Evolutionary conservation across 768 basidiomycete genomes (phyloP), one percentile per base, ranked within the genome.

Genomic region (Myochromella boudieri): DNA sequence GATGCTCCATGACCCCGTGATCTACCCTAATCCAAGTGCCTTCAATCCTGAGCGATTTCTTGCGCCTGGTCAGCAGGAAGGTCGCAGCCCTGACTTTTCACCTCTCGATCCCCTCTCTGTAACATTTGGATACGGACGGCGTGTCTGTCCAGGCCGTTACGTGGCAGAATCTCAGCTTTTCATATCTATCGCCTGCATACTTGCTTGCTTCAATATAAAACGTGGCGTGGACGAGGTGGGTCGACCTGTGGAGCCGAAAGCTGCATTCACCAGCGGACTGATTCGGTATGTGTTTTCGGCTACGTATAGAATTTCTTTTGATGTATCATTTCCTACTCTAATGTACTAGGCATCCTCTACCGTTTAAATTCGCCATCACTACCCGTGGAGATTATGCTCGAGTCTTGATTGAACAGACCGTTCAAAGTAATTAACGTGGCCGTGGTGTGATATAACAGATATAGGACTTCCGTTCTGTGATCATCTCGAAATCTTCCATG

Each of bases 21-120:
- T 56, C 11, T 82, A 69, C 55, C 74, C 72, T 0, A 64, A 79
- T 12, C 80, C 80, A 0, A 56, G 65, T 3, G 56, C 51, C 9
- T 82, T 83, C 56, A 68, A 74, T 27, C 80, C 80, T 0, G 74
- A 76, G 18, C 66, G 79, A 15, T 81, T 74, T 54, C 42, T 76
- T 22, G 56, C 59, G 22, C 15, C 49, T n/a, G 24, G 14, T 31
- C 48, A 52, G 9, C 29, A 49, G 9, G 40, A 59, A 54, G 51
- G 48, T 11, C 52, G 52, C 4, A 55, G 36, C 4, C 61, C 64
- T n/a, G 62, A 65, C 27, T 49, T 68, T 21, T 67, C 68, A 2
- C 60, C 67, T 10, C 44, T 52, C 4, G 65, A 70, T 44, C 66
- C 67, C 0, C 59, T 72, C 17, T 69, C 68, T 2, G 57, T 60